These are phyloP conservation scores for Pleurotus sapidus DNA, from an alignment of 768 basidiomycete species.

Conservation along the genomic window DNA sequence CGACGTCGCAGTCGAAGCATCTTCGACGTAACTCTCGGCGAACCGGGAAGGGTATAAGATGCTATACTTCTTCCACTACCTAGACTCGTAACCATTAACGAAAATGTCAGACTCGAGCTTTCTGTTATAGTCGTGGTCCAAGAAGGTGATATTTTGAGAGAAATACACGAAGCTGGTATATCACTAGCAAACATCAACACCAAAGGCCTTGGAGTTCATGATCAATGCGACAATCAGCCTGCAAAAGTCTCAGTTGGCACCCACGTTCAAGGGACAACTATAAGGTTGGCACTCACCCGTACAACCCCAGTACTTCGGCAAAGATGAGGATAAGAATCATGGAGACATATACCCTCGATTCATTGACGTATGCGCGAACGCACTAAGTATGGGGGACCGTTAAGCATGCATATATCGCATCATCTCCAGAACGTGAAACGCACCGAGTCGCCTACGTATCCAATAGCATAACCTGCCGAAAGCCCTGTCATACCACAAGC, in stretches of 20 bases:
- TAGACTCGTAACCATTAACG: too few species aligned
- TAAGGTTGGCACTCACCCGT: constrained; percentile 52
- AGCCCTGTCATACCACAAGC: constrained; percentile 90
- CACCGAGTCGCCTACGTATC: constrained; percentile 90
- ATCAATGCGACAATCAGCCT: constrained; percentile 88
- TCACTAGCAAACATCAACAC: constrained; percentile 29
- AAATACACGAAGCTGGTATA: not conserved
- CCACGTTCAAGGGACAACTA: not conserved
- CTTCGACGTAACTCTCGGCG: too few species aligned
- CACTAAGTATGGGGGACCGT: constrained; percentile 45
- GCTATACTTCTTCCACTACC: too few species aligned
- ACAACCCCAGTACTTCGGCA: constrained; percentile 86
- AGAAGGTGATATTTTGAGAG: not conserved
- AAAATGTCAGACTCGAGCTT: too few species aligned
- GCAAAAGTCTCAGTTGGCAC: not conserved
- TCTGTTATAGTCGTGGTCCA: too few species aligned
- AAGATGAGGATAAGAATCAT: constrained; percentile 98
- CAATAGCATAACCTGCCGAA: constrained; percentile 94
- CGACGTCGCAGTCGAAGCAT: not conserved
- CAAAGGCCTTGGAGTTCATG: constrained; percentile 77
- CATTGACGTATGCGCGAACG: constrained; percentile 87
- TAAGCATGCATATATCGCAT: not conserved
- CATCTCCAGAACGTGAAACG: constrained; percentile 25
- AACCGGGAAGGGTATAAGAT: too few species aligned
- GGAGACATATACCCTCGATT: constrained; percentile 87